Conservation (phyloP, 2,329 filamentous ascomycete genomes). For the Camillea tinctor region DNA sequence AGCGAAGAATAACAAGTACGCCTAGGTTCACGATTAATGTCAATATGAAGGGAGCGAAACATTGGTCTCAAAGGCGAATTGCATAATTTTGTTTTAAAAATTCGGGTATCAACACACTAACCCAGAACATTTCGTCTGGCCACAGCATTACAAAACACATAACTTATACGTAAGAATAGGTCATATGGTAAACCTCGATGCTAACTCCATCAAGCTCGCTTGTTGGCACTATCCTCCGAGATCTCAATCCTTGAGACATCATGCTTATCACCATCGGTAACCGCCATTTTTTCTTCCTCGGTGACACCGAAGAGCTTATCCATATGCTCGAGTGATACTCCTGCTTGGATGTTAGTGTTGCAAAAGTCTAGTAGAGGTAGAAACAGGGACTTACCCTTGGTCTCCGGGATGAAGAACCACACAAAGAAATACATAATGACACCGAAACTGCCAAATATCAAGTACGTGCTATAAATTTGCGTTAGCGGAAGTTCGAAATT, state of each 20-base stretch:
- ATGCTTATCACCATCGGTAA: slow-evolving; percentile 15
- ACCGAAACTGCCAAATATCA: slow-evolving; percentile 63
- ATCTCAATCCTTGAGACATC: slow-evolving; percentile 22
- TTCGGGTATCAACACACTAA: neutral
- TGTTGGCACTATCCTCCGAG: slow-evolving; percentile 15
- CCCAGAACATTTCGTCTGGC: neutral
- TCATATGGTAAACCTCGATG: neutral
- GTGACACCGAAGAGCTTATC: slow-evolving; percentile 53
- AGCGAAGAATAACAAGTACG: no score
- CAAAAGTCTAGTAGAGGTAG: neutral
- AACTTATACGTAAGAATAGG: neutral
- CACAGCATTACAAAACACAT: neutral
- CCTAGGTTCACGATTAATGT: no score
- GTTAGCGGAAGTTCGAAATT: slow-evolving; percentile 8
- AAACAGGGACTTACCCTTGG: slow-evolving; percentile 28
- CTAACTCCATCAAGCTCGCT: neutral
- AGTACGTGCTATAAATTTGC: slow-evolving; percentile 44
- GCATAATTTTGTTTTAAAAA: neutral
- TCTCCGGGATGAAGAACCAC: slow-evolving; percentile 53
- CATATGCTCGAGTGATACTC: slow-evolving; percentile 57
- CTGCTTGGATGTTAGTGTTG: slow-evolving; percentile 45
- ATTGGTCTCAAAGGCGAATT: neutral
- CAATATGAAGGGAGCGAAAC: neutral
- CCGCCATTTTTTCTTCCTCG: slow-evolving; percentile 12
- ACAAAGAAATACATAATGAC: slow-evolving; percentile 61